Percentiles rank a stretch among this genome's conserved stretches.
phyloP scores from a whole-genome alignment of 129 eudicot species.

The Calendula officinalis region DNA sequence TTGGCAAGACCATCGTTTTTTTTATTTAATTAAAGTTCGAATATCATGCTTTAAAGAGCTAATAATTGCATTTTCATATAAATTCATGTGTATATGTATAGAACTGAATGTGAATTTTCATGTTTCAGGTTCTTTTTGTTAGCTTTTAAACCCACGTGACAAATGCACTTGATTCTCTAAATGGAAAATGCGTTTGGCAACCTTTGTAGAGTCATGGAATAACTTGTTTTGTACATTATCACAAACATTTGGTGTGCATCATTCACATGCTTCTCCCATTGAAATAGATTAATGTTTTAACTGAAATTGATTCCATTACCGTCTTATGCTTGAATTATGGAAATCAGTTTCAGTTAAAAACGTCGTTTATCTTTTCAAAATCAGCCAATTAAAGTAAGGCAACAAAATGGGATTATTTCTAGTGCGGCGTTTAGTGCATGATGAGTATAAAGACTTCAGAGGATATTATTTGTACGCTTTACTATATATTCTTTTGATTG shows the following conservation, averaged over 20 bases:
- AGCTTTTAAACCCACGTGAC: neutral
- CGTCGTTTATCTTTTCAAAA: neutral
- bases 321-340: neutral
- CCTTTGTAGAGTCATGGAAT: neutral
- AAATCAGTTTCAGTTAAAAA: slow-evolving; percentile 15
- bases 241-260: slow-evolving; percentile 1
- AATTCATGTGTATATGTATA: neutral
- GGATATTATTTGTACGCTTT: too few relatives aligned
- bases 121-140: too few relatives aligned
- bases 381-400: slow-evolving; percentile 26
- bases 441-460: slow-evolving; percentile 23
- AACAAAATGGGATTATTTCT: slow-evolving; percentile 2
- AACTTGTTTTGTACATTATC: neutral
- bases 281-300: neutral
- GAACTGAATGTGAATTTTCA: too few relatives aligned
- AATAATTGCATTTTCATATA: neutral
- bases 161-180: neutral
- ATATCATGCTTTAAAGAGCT: slow-evolving; percentile 6
- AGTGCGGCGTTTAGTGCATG: slow-evolving; percentile 34
- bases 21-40: neutral
- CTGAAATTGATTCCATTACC: neutral
- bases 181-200: neutral
- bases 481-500: too few relatives aligned
- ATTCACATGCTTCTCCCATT: slow-evolving; percentile 6
- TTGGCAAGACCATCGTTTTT: neutral